phyloP scores from a whole-genome alignment of 169 alveolate species.

The Miamiensis avidus region DNA sequence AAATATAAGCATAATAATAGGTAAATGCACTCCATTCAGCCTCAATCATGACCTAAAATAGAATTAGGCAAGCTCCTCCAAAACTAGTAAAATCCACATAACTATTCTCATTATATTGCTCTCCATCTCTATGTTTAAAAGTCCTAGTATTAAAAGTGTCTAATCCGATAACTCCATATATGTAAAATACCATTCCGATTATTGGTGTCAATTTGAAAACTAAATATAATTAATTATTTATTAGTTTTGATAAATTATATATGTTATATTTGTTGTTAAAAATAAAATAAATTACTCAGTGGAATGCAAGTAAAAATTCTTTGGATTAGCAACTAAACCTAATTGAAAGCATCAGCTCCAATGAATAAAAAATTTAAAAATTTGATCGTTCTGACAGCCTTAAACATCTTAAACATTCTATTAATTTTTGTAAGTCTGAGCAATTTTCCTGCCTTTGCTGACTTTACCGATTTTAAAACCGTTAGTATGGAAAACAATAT shows the following conservation, averaged over 20 bases:
- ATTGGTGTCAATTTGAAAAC: conserved; percentile 8
- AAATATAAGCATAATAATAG: conserved; percentile 16
- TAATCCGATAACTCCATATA: conserved; percentile 7
- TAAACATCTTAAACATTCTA: conserved; percentile 22
- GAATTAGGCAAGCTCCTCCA: conserved; percentile 4
- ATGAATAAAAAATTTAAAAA: background rate
- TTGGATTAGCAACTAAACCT: conserved; percentile 1
- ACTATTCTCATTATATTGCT: background rate
- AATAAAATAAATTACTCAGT: background rate
- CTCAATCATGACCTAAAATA: conserved; percentile 30
- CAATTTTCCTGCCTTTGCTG: conserved; percentile 17
- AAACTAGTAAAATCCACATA: conserved; percentile 16
- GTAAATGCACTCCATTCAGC: conserved; percentile 26
- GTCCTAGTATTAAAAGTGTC: conserved; percentile 12
- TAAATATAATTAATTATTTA: background rate
- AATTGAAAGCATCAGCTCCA: conserved; percentile 1
- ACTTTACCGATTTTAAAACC: conserved; percentile 6
- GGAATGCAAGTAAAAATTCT: conserved; percentile 26
- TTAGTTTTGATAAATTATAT: no score
- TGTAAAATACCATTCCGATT: conserved; percentile 20
- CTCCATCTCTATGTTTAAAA: background rate
- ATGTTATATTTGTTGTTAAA: background rate
- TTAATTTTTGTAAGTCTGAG: conserved; percentile 10
- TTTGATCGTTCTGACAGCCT: conserved; percentile 16
- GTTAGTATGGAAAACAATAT: background rate